Conservation (phyloP, 1,284 basidiomycete genomes). For the Sutorius eximius region DNA sequence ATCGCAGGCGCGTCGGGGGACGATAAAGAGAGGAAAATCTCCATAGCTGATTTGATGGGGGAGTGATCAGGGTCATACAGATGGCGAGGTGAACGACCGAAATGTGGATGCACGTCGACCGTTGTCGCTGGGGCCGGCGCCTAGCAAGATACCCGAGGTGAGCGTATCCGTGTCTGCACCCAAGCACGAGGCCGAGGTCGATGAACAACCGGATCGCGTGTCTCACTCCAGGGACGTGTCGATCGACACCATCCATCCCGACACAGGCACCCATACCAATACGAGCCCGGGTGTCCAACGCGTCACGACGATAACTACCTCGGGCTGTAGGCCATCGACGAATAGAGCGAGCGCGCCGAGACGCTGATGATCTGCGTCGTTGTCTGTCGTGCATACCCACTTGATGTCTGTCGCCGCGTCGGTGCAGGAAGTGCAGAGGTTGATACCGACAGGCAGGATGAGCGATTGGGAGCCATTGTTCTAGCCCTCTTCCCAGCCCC, state of each 20-base stretch:
- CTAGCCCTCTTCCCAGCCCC: not conserved
- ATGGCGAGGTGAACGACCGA: conserved; percentile 21
- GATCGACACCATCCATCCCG: not conserved
- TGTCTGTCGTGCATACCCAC: conserved; percentile 8
- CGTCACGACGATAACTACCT: conserved; percentile 1
- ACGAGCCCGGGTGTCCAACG: not conserved
- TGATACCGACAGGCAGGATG: not conserved
- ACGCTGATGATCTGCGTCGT: conserved; percentile 20
- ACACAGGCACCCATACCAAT: not conserved
- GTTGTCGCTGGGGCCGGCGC: not conserved
- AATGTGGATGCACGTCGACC: not conserved
- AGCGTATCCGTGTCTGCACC: not conserved
- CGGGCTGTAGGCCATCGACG: not conserved
- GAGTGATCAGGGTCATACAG: conserved; percentile 28
- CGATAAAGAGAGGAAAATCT: conserved; percentile 16
- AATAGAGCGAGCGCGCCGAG: not conserved
- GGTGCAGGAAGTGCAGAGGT: not conserved
- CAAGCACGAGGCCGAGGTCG: not conserved
- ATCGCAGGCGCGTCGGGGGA: conserved; percentile 4
- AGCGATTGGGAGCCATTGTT: conserved; percentile 10
- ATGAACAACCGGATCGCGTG: not conserved
- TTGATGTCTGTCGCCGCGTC: not conserved
- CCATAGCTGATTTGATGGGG: conserved; percentile 30
- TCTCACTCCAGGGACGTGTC: not conserved
- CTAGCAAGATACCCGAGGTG: not conserved